A percentile compares a stretch with the other conserved stretches of the same genome.
phyloP scores from a whole-genome alignment of 768 basidiomycete genomes.

The Boletus sp. region DNA sequence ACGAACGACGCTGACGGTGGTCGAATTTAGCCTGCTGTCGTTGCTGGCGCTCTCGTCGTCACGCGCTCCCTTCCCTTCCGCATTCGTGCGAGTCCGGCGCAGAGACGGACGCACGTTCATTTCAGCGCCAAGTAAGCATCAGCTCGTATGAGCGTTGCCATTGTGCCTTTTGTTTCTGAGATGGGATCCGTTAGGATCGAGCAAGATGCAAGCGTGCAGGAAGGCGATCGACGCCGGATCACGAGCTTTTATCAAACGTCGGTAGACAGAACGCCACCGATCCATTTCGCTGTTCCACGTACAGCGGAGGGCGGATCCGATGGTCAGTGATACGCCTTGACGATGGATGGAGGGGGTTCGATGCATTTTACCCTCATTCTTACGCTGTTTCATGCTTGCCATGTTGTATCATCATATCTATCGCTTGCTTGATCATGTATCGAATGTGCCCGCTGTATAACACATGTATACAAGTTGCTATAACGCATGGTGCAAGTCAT shows the following conservation, averaged over 20 bases:
- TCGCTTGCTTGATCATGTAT: not conserved
- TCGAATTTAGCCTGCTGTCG: slow-evolving; percentile 30
- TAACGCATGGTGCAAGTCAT: not conserved
- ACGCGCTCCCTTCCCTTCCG: slow-evolving; percentile 39
- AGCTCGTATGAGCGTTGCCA: not conserved
- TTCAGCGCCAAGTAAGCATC: slow-evolving; percentile 41
- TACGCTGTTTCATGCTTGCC: not conserved
- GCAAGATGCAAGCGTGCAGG: slow-evolving; percentile 14
- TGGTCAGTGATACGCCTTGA: slow-evolving; percentile 4
- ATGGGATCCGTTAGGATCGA: slow-evolving; percentile 21
- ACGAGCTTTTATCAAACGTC: slow-evolving; percentile 36
- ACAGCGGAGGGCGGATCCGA: not conserved
- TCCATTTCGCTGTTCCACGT: slow-evolving; percentile 28
- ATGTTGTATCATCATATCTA: not conserved
- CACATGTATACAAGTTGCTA: slow-evolving; percentile 1
- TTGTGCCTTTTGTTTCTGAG: not conserved
- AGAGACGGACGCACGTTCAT: slow-evolving; percentile 29
- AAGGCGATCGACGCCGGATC: slow-evolving; percentile 26
- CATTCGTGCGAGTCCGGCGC: slow-evolving; percentile 39
- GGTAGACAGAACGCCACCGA: slow-evolving; percentile 30
- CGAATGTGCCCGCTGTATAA: not conserved
- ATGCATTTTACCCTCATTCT: not conserved
- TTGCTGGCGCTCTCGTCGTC: slow-evolving; percentile 39
- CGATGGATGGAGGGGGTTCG: not conserved
- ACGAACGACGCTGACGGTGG: too few species aligned